phyloP scores from a whole-genome alignment of 495 filamentous ascomycete species.

The Penicillium paxilli region DNA sequence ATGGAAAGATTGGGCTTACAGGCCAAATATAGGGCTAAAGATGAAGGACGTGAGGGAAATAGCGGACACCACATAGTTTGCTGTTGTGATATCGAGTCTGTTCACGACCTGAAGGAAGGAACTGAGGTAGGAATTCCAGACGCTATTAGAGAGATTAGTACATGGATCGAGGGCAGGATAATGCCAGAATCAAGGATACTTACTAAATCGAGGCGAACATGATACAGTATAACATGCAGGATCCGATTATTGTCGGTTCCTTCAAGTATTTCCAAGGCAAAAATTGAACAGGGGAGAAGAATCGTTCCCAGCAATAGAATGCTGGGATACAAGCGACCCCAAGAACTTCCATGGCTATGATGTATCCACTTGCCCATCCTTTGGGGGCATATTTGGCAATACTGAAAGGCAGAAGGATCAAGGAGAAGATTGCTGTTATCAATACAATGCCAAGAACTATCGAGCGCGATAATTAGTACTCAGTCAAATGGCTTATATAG shows the following conservation, averaged over 20 bases:
- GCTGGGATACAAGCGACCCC: slow-evolving; percentile 51
- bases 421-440: slow-evolving; percentile 45
- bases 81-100: neutral
- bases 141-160: neutral
- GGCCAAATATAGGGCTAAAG: neutral
- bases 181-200: neutral
- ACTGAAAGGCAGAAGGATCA: slow-evolving; percentile 56
- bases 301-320: slow-evolving; percentile 57
- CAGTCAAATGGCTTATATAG: too few relatives aligned
- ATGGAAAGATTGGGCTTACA: neutral
- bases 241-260: slow-evolving; percentile 60
- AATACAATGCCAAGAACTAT: slow-evolving; percentile 51
- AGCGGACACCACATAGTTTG: neutral
- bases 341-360: slow-evolving; percentile 56
- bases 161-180: neutral
- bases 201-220: slow-evolving; percentile 65
- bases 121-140: neutral
- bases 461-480: neutral
- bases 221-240: slow-evolving; percentile 49
- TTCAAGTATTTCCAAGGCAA: slow-evolving; percentile 54
- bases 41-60: neutral
- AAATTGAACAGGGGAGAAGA: slow-evolving; percentile 51
- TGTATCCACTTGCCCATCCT: slow-evolving; percentile 45
- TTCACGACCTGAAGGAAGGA: neutral
- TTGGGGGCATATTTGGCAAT: slow-evolving; percentile 42